A percentile compares a stretch with the other conserved stretches of the same genome.
phyloP scores from a whole-genome alignment of 768 basidiomycete species.

The Leccinellum rugosiceps region DNA sequence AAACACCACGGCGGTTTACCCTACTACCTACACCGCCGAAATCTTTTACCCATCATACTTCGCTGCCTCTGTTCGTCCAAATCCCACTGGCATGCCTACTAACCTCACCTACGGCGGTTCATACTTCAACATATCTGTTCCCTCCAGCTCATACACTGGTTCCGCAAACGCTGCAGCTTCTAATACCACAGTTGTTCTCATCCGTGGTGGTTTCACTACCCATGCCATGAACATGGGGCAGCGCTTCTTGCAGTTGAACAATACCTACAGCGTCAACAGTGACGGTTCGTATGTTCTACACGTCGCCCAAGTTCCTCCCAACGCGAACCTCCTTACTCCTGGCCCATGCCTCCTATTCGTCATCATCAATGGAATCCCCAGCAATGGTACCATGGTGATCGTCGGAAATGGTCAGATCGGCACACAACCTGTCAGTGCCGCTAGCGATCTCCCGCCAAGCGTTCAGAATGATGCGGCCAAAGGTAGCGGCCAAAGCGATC shows the following conservation, averaged over 20 bases:
- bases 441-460: conserved; percentile 31
- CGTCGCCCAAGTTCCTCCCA: conserved; percentile 79
- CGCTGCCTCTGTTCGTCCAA: conserved; percentile 62
- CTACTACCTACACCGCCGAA: conserved; percentile 80
- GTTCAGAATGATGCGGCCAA: conserved; percentile 41
- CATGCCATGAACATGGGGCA: conserved; percentile 92
- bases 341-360: conserved; percentile 87
- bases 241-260: conserved; percentile 79
- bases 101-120: conserved; percentile 81
- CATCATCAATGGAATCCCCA: conserved; percentile 81
- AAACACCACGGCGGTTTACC: conserved; percentile 59
- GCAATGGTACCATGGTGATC: conserved; percentile 70
- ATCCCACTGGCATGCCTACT: conserved; percentile 66
- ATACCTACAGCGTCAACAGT: conserved; percentile 75
- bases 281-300: conserved; percentile 79
- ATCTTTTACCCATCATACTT: conserved; percentile 94
- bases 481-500: conserved; percentile 26
- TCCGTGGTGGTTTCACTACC: conserved; percentile 82
- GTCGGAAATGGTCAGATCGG: conserved; percentile 80
- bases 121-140: conserved; percentile 73
- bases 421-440: conserved; percentile 49
- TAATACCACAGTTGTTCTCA: conserved; percentile 73
- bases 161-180: conserved; percentile 65
- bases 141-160: conserved; percentile 62
- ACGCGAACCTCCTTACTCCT: conserved; percentile 84